These are phyloP conservation scores for Candida sanyiensis DNA, from an alignment of 805 yeast species.

Conservation along the genomic window DNA sequence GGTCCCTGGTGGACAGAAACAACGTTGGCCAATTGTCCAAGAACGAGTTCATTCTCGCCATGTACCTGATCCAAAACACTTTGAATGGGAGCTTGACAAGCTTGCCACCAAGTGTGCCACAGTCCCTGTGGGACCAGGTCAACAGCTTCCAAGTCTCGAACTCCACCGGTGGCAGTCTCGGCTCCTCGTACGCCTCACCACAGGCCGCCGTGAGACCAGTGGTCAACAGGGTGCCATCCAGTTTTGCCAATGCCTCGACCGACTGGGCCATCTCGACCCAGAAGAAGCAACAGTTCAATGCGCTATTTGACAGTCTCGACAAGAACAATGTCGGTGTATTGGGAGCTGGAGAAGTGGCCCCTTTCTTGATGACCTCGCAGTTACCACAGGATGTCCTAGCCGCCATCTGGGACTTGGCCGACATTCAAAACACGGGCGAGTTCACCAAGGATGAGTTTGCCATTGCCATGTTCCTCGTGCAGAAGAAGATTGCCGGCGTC, in stretches of 20 bases:
- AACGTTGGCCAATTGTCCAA: slow-evolving; percentile 67
- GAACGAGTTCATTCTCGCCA: slow-evolving; percentile 82
- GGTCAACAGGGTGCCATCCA: slow-evolving; percentile 32
- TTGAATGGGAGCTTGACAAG: slow-evolving; percentile 59
- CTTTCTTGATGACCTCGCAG: slow-evolving; percentile 82
- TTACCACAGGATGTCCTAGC: slow-evolving; percentile 83
- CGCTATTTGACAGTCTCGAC: slow-evolving; percentile 75
- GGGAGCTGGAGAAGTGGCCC: slow-evolving; percentile 78
- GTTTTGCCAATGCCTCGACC: slow-evolving; percentile 32
- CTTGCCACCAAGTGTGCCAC: slow-evolving; percentile 46
- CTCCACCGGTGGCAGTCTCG: slow-evolving; percentile 17
- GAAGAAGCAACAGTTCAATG: slow-evolving; percentile 72
- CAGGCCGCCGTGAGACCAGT: slow-evolving; percentile 18
- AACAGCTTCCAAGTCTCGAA: slow-evolving; percentile 16
- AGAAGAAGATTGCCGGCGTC: slow-evolving; percentile 72
- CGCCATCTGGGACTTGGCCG: slow-evolving; percentile 90
- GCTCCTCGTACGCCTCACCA: slow-evolving; percentile 14
- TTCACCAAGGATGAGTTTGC: slow-evolving; percentile 81
- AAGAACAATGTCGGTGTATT: slow-evolving; percentile 54
- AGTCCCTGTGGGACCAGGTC: slow-evolving; percentile 34
- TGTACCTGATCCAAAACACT: slow-evolving; percentile 87
- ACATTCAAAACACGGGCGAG: slow-evolving; percentile 77
- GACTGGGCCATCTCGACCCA: slow-evolving; percentile 69
- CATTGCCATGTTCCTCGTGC: slow-evolving; percentile 89
- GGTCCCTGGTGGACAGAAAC: slow-evolving; percentile 80